Evolutionary conservation across 768 basidiomycete genomes (phyloP).

Genomic region (Agaricus subrufescens): DNA sequence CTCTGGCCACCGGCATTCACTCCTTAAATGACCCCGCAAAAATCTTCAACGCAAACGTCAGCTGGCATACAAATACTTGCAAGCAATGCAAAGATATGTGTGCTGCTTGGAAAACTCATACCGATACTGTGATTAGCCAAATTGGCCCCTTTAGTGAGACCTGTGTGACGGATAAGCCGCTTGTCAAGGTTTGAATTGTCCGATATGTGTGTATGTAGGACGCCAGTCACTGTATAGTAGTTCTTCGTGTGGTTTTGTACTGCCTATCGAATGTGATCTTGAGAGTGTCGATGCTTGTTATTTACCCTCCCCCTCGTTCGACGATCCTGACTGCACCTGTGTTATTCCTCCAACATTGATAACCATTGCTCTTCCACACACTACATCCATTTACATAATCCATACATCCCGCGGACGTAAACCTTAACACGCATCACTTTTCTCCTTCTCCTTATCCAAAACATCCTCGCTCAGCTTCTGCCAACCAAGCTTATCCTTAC

Average conservation of each 20-base stretch:
- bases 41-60: not conserved
- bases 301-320: no score
- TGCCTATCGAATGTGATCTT: no score
- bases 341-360: no score
- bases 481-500: slow-evolving; percentile 40
- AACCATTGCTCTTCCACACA: no score
- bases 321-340: no score
- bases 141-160: slow-evolving; percentile 4
- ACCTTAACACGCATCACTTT: no score
- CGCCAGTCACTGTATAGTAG: no score
- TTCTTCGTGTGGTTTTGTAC: no score
- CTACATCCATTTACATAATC: no score
- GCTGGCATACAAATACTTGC: not conserved
- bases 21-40: not conserved
- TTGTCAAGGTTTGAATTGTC: not conserved
- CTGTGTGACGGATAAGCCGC: not conserved
- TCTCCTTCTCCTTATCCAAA: not conserved
- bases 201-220: no score
- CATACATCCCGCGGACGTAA: no score
- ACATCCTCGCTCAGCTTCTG: slow-evolving; percentile 7
- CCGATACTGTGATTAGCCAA: not conserved
- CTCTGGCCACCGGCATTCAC: not conserved
- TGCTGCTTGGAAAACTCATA: not conserved
- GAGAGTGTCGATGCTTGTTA: no score
- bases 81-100: not conserved